A percentile compares a stretch with the other conserved stretches of the same genome.
phyloP scores from a whole-genome alignment of 768 basidiomycete genomes.

The Mycena belliarum region DNA sequence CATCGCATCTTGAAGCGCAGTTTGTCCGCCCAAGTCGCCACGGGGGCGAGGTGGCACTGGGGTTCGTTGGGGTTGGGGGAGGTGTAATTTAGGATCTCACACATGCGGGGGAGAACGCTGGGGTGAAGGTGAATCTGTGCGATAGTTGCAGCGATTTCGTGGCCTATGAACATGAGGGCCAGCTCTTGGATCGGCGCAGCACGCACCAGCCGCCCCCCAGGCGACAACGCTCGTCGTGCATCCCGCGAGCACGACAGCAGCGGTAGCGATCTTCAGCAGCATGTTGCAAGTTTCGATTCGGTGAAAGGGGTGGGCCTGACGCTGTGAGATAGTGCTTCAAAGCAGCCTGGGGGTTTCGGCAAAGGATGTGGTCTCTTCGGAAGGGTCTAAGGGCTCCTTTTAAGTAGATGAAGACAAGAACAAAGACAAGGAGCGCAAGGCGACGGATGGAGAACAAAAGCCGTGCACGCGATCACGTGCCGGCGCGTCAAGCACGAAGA shows the following conservation, averaged over 20 bases:
- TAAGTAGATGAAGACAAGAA: too few relatives aligned
- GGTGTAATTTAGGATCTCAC: conserved; percentile 64
- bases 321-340: too few relatives aligned
- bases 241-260: not conserved
- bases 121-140: conserved; percentile 91
- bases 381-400: too few relatives aligned
- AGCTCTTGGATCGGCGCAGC: not conserved
- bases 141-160: conserved; percentile 92
- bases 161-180: conserved; percentile 47
- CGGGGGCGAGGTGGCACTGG: conserved; percentile 82
- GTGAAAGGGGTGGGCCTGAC: too few relatives aligned
- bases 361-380: too few relatives aligned
- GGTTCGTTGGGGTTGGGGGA: conserved; percentile 34
- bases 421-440: too few relatives aligned
- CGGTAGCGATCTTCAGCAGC: not conserved
- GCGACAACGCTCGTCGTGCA: conserved; percentile 24
- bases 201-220: conserved; percentile 46
- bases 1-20: conserved; percentile 64
- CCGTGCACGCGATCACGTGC: too few relatives aligned
- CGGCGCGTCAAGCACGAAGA: too few relatives aligned
- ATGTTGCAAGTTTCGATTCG: too few relatives aligned
- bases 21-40: conserved; percentile 89
- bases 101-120: conserved; percentile 62
- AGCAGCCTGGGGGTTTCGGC: too few relatives aligned
- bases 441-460: too few relatives aligned